Base-by-base conservation (phyloP, 176 grass and related monocot genomes). In the Carex kokanica region DNA sequence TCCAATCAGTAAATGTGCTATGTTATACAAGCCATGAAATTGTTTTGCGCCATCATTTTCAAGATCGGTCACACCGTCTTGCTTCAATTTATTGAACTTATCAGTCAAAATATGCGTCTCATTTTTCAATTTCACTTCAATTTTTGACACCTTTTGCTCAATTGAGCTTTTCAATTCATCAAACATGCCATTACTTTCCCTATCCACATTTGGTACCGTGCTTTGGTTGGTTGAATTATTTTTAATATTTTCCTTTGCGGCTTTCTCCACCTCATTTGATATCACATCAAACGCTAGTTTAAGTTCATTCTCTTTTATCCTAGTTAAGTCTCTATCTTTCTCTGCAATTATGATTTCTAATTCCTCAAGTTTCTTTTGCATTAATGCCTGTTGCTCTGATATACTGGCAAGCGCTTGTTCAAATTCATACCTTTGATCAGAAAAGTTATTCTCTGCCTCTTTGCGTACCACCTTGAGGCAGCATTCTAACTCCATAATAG, bases 401-500 rank as follows among this genome's bases (percentile, higher is more conserved):
- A 94, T 49, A 65, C 88, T 86, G 12, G 47, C 52, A 6, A 94
- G 86, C 49, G 84, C 68, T 55, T 83, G 58, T 62, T 90, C 83
- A 29, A 70, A 84, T 49, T 94, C 89, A 27, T 41, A 17, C 7
- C 36, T 24, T 24, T 27, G 24, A n/a, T 31, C 86, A 3, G 7
- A 80, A 43, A 40, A 27, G 14, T 14, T 72, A 31, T 49, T 36
- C 31, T 88, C 86, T 62, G 74, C 89, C 81, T 90, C 85, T 21
- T 89, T 83, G 2, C 80, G 89, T 56, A 90, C 70, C 66, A 85
- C 88, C 83, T 89, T 91, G 24, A 92, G 45, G 81, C 83, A 83
- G 82, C 90, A 92, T 79, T 94, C 93, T 27, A 94, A 85, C 81
- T 88, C 87, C 83, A 94, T 86, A 29, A 87, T 69, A 24, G 88